A percentile compares a stretch with the other conserved stretches of the same genome.
Evolutionary conservation across 768 basidiomycete species (phyloP).

Genomic region (Royoungia palumana): DNA sequence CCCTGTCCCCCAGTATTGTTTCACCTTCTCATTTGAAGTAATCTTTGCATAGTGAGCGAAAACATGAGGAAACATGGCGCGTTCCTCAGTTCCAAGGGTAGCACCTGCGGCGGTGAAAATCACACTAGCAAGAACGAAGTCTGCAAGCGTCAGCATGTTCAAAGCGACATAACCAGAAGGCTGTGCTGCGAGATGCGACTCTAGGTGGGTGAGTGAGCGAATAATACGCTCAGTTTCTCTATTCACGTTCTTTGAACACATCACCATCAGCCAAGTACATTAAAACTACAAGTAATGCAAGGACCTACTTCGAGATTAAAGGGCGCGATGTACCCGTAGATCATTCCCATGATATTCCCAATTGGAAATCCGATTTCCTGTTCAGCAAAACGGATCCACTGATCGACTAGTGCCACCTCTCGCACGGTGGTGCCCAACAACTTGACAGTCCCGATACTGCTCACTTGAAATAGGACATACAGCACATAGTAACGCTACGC

Average conservation of each 20-base stretch:
- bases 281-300: no score
- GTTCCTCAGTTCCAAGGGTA: slow-evolving; percentile 11
- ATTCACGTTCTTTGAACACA: no score
- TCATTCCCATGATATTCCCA: neutral
- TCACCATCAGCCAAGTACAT: no score
- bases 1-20: slow-evolving; percentile 10
- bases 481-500: neutral
- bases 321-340: neutral
- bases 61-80: slow-evolving; percentile 12
- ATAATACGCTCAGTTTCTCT: no score
- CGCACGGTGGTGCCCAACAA: slow-evolving; percentile 10
- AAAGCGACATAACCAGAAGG: slow-evolving; percentile 11
- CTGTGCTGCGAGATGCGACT: slow-evolving; percentile 8
- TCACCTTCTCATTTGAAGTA: slow-evolving; percentile 9
- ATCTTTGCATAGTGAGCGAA: slow-evolving; percentile 22
- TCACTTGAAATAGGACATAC: slow-evolving; percentile 1
- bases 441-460: slow-evolving; percentile 11
- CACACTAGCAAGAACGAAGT: slow-evolving; percentile 15
- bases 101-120: neutral
- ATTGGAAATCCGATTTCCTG: slow-evolving; percentile 4
- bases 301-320: slow-evolving; percentile 14
- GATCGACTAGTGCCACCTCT: slow-evolving; percentile 15
- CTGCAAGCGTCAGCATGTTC: slow-evolving; percentile 16
- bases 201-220: slow-evolving; percentile 10
- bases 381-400: slow-evolving; percentile 22